Evolutionary conservation across 257 asterid genomes (phyloP).

Genomic region (Solanum gracilifrons): DNA sequence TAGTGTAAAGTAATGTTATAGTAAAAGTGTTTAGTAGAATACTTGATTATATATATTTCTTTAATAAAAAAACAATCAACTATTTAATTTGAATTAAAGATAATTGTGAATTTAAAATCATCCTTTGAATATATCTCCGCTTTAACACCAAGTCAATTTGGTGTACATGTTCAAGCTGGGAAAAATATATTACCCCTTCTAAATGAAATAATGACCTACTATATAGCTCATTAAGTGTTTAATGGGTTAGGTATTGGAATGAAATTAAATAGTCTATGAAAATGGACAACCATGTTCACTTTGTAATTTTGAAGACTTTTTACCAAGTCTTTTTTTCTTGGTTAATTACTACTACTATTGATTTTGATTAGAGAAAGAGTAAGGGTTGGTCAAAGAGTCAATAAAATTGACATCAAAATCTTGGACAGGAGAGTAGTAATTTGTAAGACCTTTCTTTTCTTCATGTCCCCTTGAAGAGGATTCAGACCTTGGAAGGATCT

Average conservation of each 20-base stretch:
- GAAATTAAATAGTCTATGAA: not conserved
- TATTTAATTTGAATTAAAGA: not conserved
- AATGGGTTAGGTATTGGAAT: not conserved
- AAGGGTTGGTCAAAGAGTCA: not conserved
- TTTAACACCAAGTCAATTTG: not conserved
- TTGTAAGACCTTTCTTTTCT: not conserved
- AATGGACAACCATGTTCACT: not conserved
- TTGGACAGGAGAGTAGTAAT: not conserved
- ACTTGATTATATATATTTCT: no score
- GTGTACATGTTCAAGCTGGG: not conserved
- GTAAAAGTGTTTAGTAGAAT: not conserved
- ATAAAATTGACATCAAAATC: not conserved
- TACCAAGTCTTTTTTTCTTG: not conserved
- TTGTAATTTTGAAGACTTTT: not conserved
- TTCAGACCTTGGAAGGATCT: not conserved
- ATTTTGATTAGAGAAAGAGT: not conserved
- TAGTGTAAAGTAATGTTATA: not conserved
- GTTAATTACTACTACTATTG: not conserved
- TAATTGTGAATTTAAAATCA: not conserved
- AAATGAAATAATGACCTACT: not conserved
- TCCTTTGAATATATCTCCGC: not conserved
- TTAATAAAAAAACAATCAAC: no score
- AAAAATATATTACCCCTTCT: not conserved
- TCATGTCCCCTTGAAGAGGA: not conserved
- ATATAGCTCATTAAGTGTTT: not conserved